phyloP scores from a whole-genome alignment of 1,284 basidiomycete genomes.

The Ceratobasidium sp. region DNA sequence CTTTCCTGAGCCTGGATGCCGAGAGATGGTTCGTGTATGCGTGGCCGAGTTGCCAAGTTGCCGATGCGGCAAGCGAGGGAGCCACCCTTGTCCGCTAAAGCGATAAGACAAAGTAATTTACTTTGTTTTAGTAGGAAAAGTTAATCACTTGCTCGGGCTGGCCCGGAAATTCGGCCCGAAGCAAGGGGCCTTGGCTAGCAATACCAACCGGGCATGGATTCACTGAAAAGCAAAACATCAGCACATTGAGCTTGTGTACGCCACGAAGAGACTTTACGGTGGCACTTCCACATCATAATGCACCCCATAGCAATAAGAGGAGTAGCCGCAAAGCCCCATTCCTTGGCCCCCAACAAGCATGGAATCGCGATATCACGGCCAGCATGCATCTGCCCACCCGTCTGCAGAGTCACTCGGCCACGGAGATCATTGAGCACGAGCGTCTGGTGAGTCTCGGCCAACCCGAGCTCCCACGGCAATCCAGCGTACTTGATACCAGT shows the following conservation, averaged over 20 bases:
- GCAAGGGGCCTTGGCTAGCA: slow-evolving; percentile 93
- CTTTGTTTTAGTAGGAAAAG: slow-evolving; percentile 99
- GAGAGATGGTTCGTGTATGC: too few species aligned
- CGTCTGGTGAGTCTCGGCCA: slow-evolving; percentile 96
- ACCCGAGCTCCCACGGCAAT: slow-evolving; percentile 95
- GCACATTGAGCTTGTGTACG: slow-evolving; percentile 38
- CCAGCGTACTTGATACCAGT: slow-evolving; percentile 98
- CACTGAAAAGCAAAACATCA: slow-evolving; percentile 58
- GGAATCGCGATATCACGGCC: slow-evolving; percentile 96
- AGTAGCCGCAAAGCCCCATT: slow-evolving; percentile 96
- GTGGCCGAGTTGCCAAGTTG: too few species aligned
- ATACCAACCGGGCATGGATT: slow-evolving; percentile 98
- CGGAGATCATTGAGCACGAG: slow-evolving; percentile 95
- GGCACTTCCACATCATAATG: slow-evolving; percentile 97
- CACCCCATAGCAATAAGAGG: slow-evolving; percentile 97
- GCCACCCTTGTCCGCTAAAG: too few species aligned
- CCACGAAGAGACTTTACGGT: slow-evolving; percentile 66
- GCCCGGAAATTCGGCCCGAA: slow-evolving; percentile 94
- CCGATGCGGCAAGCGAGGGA: too few species aligned
- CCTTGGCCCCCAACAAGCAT: slow-evolving; percentile 92
- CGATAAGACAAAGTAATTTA: too few species aligned
- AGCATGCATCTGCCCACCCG: slow-evolving; percentile 94
- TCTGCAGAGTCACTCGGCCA: slow-evolving; percentile 94
- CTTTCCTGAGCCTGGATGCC: too few species aligned
- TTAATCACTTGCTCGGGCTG: slow-evolving; percentile 98